Evolutionary conservation across 176 grass and related monocot species (phyloP).

Genomic region (Ensete glaucum): DNA sequence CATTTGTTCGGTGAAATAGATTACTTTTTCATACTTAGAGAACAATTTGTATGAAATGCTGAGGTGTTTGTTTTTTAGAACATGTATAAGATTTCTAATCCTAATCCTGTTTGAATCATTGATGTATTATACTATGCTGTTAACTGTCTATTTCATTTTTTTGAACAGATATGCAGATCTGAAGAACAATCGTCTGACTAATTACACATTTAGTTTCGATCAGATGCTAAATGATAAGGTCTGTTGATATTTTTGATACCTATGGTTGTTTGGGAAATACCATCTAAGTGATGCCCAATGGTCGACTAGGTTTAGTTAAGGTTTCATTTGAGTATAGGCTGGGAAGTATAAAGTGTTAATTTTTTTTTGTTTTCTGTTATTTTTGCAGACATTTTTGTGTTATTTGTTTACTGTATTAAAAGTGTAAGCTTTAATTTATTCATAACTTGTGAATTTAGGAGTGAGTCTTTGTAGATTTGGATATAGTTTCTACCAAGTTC

Average conservation of each 20-base stretch:
- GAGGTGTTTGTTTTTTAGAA: background rate
- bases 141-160: conserved; percentile 4
- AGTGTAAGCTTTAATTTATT: too few relatives aligned
- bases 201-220: conserved; percentile 95
- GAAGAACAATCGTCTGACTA: conserved; percentile 92
- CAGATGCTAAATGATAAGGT: conserved; percentile 98
- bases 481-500: too few relatives aligned
- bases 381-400: too few relatives aligned
- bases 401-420: too few relatives aligned
- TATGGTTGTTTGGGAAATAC: background rate
- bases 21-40: background rate
- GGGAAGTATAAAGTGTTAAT: too few relatives aligned
- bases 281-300: too few relatives aligned
- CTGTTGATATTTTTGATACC: background rate
- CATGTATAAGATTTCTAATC: background rate
- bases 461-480: too few relatives aligned
- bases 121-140: background rate
- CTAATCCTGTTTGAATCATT: background rate
- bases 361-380: too few relatives aligned
- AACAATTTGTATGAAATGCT: background rate
- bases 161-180: conserved; percentile 83
- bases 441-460: too few relatives aligned
- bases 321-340: too few relatives aligned
- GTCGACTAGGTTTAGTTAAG: too few relatives aligned
- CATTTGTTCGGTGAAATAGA: background rate